phyloP scores from a whole-genome alignment of 2,329 filamentous ascomycete species.

The Xylaria sp. region DNA sequence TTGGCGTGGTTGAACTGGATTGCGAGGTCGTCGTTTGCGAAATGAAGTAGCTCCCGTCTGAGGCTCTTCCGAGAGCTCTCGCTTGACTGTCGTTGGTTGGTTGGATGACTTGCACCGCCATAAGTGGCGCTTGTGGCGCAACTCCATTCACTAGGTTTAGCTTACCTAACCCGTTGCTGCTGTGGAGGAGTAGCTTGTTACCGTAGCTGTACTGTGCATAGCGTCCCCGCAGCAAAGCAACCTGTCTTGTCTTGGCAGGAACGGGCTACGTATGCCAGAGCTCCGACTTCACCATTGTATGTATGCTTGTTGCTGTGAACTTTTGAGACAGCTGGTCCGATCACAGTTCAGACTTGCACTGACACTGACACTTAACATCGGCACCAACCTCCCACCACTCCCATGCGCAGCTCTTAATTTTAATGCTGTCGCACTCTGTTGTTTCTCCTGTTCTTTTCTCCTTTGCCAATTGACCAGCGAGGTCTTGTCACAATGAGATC shows the following conservation, averaged over 20 bases:
- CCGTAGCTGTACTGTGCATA: neutral
- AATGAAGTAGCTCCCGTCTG: conserved; percentile 16
- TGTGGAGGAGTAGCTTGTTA: neutral
- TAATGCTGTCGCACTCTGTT: conserved; percentile 35
- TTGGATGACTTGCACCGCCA: conserved; percentile 22
- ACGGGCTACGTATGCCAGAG: conserved; percentile 49
- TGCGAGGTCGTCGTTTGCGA: conserved; percentile 1
- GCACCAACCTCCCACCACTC: conserved; percentile 22
- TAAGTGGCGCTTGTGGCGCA: conserved; percentile 10
- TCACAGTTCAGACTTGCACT: conserved; percentile 17
- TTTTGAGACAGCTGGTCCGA: conserved; percentile 39
- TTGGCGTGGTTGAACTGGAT: conserved; percentile 25
- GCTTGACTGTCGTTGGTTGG: neutral
- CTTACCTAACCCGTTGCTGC: too few species aligned
- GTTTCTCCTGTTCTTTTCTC: conserved; percentile 30
- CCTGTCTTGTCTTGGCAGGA: conserved; percentile 44
- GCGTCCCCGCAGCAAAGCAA: conserved; percentile 14
- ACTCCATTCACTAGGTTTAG: neutral
- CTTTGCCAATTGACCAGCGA: conserved; percentile 33
- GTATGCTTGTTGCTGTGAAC: conserved; percentile 16
- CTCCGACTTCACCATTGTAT: conserved; percentile 26
- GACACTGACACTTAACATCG: neutral
- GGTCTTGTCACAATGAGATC: conserved; percentile 72
- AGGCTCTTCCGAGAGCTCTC: conserved; percentile 24
- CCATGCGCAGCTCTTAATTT: conserved; percentile 41